phyloP scores from a whole-genome alignment of 2,329 filamentous ascomycete genomes.

The Paecilomyces sp. region DNA sequence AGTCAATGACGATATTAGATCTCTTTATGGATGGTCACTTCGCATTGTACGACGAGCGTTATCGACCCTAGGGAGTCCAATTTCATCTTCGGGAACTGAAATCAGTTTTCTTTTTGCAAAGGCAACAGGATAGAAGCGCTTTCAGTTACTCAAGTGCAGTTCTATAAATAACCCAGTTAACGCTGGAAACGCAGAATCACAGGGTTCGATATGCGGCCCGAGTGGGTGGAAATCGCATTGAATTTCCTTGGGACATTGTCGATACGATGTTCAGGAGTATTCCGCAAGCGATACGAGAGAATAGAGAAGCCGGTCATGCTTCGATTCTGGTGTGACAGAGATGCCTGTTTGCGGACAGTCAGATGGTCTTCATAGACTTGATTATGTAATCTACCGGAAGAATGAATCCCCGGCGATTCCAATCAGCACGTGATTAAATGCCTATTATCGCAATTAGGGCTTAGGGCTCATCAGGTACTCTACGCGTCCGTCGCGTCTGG shows the following conservation, averaged over 20 bases:
- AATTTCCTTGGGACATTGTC: neutral
- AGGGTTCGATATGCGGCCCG: neutral
- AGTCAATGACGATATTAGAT: neutral
- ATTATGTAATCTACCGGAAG: neutral
- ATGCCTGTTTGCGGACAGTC: neutral
- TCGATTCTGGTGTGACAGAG: neutral
- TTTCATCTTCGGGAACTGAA: neutral
- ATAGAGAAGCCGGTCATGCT: neutral
- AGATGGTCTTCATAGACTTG: neutral
- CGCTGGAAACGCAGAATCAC: neutral
- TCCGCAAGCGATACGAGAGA: neutral
- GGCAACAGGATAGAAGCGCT: neutral
- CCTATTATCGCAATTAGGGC: neutral
- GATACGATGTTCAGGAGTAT: neutral
- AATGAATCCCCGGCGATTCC: too few relatives aligned
- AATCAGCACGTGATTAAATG: neutral
- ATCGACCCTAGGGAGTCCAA: neutral
- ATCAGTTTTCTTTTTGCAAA: neutral
- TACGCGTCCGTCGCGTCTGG: neutral
- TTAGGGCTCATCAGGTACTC: neutral
- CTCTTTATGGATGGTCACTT: neutral
- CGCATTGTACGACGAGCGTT: neutral
- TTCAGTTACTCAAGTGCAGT: neutral
- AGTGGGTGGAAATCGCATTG: neutral
- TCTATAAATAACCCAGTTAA: neutral